Percentiles rank a stretch among this genome's conserved stretches.
Evolutionary conservation across 495 filamentous ascomycete species (phyloP).

Genomic region (Trichocladium uniseriatum): DNA sequence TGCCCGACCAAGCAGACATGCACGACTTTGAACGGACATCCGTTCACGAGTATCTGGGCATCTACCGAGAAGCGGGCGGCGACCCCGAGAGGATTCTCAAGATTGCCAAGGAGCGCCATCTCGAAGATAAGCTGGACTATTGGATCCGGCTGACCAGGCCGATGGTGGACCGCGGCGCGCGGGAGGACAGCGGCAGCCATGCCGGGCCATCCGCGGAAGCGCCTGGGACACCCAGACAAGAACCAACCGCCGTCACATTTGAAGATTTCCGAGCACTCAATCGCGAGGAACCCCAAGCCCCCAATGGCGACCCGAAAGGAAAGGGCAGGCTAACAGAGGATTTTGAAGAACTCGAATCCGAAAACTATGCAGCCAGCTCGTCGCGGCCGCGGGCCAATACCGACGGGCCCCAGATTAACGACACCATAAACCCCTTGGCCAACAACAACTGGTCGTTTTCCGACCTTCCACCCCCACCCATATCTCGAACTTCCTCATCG

Average conservation of each 20-base stretch:
- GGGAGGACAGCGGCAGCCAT: background rate
- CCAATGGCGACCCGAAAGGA: slow-evolving; percentile 2
- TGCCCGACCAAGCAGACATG: background rate
- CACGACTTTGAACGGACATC: slow-evolving; percentile 8
- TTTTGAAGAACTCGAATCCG: slow-evolving; percentile 4
- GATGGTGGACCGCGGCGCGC: slow-evolving; percentile 15
- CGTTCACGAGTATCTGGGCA: slow-evolving; percentile 41
- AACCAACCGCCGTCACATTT: background rate
- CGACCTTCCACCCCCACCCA: slow-evolving; percentile 10
- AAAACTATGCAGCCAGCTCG: too few species aligned
- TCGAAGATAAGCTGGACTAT: slow-evolving; percentile 46
- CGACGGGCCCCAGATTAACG: slow-evolving; percentile 34
- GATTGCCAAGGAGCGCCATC: slow-evolving; percentile 54
- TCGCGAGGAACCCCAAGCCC: too few species aligned
- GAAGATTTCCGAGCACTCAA: background rate
- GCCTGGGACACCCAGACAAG: background rate
- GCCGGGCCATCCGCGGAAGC: background rate
- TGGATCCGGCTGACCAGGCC: slow-evolving; percentile 34
- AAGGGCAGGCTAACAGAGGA: slow-evolving; percentile 5
- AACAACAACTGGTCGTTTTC: slow-evolving; percentile 45
- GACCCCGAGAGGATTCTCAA: slow-evolving; percentile 49
- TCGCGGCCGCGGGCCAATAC: slow-evolving; percentile 33
- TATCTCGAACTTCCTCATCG: background rate
- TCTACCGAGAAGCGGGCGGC: slow-evolving; percentile 46
- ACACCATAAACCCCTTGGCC: slow-evolving; percentile 32